These are phyloP conservation scores for Trichoderma aggressivum DNA, from an alignment of 2,329 filamentous ascomycete species.

Conservation along the genomic window DNA sequence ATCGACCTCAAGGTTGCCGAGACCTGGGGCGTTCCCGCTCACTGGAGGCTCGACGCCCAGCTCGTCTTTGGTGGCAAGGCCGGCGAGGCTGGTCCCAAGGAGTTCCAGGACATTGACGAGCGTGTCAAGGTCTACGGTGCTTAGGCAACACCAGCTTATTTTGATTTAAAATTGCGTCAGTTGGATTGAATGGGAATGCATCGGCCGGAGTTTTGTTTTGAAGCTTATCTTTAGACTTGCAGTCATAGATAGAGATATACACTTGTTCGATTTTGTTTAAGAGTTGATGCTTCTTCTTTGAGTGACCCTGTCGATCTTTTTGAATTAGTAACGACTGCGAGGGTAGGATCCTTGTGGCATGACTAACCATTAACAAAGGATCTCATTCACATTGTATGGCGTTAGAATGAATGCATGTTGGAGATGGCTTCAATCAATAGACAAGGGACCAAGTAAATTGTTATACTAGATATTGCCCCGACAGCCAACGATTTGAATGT, in stretches of 20 bases:
- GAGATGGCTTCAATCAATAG: background rate
- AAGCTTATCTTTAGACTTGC: background rate
- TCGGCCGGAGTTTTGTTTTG: constrained; percentile 3
- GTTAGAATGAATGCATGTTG: background rate
- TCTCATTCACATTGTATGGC: background rate
- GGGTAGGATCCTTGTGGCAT: background rate
- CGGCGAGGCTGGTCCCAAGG: constrained; percentile 59
- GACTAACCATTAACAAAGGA: background rate
- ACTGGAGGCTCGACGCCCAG: constrained; percentile 78
- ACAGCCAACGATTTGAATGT: too few relatives aligned
- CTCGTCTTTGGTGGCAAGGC: constrained; percentile 73
- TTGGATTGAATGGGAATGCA: background rate
- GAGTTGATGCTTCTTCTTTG: background rate
- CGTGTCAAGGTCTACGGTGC: constrained; percentile 63
- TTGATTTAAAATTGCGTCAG: background rate
- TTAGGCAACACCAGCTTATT: constrained; percentile 27
- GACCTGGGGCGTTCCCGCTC: constrained; percentile 66
- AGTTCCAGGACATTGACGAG: constrained; percentile 61
- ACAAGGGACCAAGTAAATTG: background rate
- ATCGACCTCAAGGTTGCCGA: constrained; percentile 68
- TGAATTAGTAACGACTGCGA: background rate
- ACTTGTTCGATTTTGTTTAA: background rate
- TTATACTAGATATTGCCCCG: too few relatives aligned
- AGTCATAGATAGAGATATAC: constrained; percentile 5
- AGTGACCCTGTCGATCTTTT: background rate